These are phyloP conservation scores for Gillenia trifoliata DNA, from an alignment of 306 rosid genomes.

Conservation along the genomic window DNA sequence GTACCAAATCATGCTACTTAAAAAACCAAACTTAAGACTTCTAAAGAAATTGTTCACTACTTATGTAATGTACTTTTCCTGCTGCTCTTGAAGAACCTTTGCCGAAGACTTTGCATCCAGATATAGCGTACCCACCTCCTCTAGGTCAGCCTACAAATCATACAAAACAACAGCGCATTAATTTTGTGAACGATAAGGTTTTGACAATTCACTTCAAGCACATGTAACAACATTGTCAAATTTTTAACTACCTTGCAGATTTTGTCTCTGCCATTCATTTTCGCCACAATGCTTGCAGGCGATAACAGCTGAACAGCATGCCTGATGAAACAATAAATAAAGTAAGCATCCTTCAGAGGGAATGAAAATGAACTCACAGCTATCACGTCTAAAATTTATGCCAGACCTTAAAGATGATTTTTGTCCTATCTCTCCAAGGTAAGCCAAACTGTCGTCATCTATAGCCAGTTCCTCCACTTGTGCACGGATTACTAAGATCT, in stretches of 20 bases:
- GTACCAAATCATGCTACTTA: not conserved
- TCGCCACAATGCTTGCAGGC: slow-evolving; percentile 85
- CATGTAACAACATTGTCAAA: not conserved
- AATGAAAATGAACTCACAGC: slow-evolving; percentile 3
- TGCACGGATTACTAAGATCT: slow-evolving; percentile 92
- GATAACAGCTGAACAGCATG: slow-evolving; percentile 89
- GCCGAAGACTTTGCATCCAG: slow-evolving; percentile 90
- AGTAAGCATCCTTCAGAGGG: slow-evolving; percentile 10
- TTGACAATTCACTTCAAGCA: slow-evolving; percentile 8
- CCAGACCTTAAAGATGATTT: too few species aligned
- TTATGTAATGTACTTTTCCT: slow-evolving; percentile 76
- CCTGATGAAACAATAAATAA: slow-evolving; percentile 31
- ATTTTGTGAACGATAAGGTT: not conserved
- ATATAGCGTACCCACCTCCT: slow-evolving; percentile 65
- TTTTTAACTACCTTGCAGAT: slow-evolving; percentile 72
- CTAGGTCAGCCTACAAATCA: slow-evolving; percentile 65
- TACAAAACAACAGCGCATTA: slow-evolving; percentile 1
- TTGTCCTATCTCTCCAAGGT: slow-evolving; percentile 88
- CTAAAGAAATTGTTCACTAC: not conserved
- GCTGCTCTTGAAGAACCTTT: slow-evolving; percentile 84
- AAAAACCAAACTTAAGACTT: slow-evolving; percentile 14
- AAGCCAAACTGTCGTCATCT: slow-evolving; percentile 90
- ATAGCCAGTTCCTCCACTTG: slow-evolving; percentile 82
- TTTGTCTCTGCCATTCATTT: slow-evolving; percentile 86
- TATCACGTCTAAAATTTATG: not conserved